Evolutionary conservation across 805 yeast genomes (phyloP).

Genomic region (Ogataea paradorogensis): DNA sequence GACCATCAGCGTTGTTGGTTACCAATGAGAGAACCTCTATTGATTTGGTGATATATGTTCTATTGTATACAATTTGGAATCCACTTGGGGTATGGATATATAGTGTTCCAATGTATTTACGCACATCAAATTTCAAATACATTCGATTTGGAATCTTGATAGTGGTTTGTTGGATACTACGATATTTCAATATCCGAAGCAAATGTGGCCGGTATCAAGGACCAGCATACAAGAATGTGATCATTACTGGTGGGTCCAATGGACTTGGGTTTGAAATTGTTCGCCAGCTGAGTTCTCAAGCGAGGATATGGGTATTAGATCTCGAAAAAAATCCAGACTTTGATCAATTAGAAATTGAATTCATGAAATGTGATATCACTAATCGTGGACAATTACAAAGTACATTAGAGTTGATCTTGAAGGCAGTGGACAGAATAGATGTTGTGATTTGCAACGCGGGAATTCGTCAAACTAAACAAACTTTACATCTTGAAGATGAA

Average conservation of each 20-base stretch:
- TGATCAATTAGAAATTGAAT: constrained; percentile 23
- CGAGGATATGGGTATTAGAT: constrained; percentile 11
- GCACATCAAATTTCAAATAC: constrained; percentile 1
- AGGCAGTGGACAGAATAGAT: constrained; percentile 23
- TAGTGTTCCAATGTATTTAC: constrained; percentile 3
- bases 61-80: constrained; percentile 15
- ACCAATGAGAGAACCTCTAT: constrained; percentile 11
- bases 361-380: constrained; percentile 27
- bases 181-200: constrained; percentile 17
- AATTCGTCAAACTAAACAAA: constrained; percentile 35
- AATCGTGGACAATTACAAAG: constrained; percentile 6
- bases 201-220: constrained; percentile 4
- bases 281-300: constrained; percentile 16
- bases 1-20: constrained; percentile 17
- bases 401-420: constrained; percentile 30
- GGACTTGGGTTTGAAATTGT: constrained; percentile 49
- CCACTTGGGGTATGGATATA: constrained; percentile 23
- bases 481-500: constrained; percentile 26
- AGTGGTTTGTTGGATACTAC: constrained; percentile 21
- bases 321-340: constrained; percentile 7
- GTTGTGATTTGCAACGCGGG: constrained; percentile 51
- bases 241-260: constrained; percentile 50
- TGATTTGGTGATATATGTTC: constrained; percentile 18
- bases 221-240: constrained; percentile 22
- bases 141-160: constrained; percentile 10